A percentile compares a stretch with the other conserved stretches of the same genome.
Conservation (phyloP, 2,329 filamentous ascomycete genomes). For the Arthrobotrys megalospora region DNA sequence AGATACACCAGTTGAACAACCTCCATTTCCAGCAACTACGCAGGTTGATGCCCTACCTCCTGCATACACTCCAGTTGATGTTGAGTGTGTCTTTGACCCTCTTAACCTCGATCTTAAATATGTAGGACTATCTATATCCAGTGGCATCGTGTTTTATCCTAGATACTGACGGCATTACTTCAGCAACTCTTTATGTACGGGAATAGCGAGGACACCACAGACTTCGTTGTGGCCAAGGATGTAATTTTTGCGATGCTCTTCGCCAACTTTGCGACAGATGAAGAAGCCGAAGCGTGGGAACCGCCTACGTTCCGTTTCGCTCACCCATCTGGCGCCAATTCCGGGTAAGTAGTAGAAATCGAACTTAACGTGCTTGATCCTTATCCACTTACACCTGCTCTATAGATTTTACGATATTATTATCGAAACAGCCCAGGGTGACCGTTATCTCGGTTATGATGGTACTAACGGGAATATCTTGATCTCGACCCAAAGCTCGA, state of each 20-base stretch:
- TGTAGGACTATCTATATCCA: neutral
- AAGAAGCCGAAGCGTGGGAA: conserved; percentile 22
- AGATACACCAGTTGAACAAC: conserved; percentile 9
- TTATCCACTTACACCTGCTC: neutral
- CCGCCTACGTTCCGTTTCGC: conserved; percentile 15
- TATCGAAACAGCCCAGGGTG: conserved; percentile 4
- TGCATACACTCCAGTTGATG: neutral
- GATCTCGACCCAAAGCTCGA: neutral
- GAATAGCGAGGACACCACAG: neutral
- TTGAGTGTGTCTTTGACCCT: conserved; percentile 16
- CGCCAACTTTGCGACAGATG: conserved; percentile 23
- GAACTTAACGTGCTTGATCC: neutral
- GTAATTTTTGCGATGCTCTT: neutral
- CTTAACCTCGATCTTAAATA: neutral
- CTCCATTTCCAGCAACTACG: conserved; percentile 16
- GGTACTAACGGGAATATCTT: neutral
- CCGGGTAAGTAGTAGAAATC: neutral
- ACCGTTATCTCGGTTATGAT: conserved; percentile 15
- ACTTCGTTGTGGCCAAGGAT: conserved; percentile 9
- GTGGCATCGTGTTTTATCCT: too few species aligned
- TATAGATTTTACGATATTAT: conserved; percentile 28
- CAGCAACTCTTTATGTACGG: conserved; percentile 13
- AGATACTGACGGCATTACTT: neutral
- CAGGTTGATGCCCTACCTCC: conserved; percentile 3
- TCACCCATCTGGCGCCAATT: neutral